Evolutionary conservation across 352 stramenopile species (phyloP).

Genomic region (Phytopythium litorale): DNA sequence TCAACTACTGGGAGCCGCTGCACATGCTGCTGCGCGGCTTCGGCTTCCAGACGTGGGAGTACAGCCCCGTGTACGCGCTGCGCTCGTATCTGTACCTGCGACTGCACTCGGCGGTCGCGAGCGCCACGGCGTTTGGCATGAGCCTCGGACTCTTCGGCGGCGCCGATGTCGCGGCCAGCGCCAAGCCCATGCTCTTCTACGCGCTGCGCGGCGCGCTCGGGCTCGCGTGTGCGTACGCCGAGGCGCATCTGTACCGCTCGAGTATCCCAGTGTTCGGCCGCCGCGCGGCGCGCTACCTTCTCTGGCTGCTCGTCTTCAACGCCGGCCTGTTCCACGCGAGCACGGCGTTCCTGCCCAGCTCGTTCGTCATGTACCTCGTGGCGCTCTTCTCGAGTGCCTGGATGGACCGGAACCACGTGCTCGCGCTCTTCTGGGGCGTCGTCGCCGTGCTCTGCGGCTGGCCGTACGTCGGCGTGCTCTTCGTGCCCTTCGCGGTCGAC

Average conservation of each 20-base stretch:
- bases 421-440: conserved; percentile 84
- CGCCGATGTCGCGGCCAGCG: conserved; percentile 8
- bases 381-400: conserved; percentile 75
- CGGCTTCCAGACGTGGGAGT: conserved; percentile 91
- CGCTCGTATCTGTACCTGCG: conserved; percentile 95
- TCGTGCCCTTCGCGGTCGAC: conserved; percentile 92
- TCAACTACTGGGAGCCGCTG: conserved; percentile 99
- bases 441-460: conserved; percentile 93
- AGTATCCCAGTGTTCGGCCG: conserved; percentile 57
- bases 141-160: conserved; percentile 26
- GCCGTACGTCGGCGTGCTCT: conserved; percentile 96
- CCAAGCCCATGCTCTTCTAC: conserved; percentile 90
- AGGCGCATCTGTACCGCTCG: conserved; percentile 85
- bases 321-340: conserved; percentile 92
- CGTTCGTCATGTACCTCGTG: conserved; percentile 85
- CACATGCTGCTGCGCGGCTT: conserved; percentile 95
- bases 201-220: conserved; percentile 80
- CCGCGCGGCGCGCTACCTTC: conserved; percentile 55
- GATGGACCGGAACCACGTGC: conserved; percentile 70
- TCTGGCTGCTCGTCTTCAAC: conserved; percentile 81
- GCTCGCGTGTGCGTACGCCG: conserved; percentile 70
- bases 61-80: conserved; percentile 91
- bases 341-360: conserved; percentile 92
- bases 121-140: conserved; percentile 34
- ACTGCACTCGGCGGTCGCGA: conserved; percentile 49